Evolutionary conservation across 2,329 filamentous ascomycete species (phyloP), one percentile per base, ranked within the genome.

Genomic region (Penicillium sp.): DNA sequence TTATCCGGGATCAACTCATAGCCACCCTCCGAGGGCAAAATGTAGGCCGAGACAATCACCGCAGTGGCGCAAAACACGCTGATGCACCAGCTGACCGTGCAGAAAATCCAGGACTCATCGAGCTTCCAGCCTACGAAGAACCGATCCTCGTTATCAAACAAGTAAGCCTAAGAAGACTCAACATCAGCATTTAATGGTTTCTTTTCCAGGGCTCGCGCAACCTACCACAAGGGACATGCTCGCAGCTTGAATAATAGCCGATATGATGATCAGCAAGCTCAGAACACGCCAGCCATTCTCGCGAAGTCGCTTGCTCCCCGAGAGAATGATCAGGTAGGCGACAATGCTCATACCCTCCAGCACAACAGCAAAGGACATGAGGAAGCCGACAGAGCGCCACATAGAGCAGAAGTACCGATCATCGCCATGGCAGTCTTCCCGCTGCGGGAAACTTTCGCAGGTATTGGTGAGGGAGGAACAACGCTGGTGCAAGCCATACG

Each of bases 341-440:
- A 94, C 80, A n/a, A 94, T 66, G 5, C 80, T 80, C 38, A 84
- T 86, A 27, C 92, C 75, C 63, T 94, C 82, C 26, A 92, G 61
- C n/a, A 95, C 80, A 25, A 87, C 77, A 6, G 84, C 77, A 53
- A 95, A 85, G 35, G 82, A 85, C 69, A 94, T 87, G 48, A 95
- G 67, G 66, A 95, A 96, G 15, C 85, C 88, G 23, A 87, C 80
- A 16, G 80, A 86, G 42, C 85, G 77, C 90, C 90, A 98, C 75
- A 93, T 84, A 54, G 80, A 84, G 71, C 92, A 96, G 67, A 96
- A 95, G 56, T 80, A 79, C 35, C 79, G 74, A 51, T 82, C 76
- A 35, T 78, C 75, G 51, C 73, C 75, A 38, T 70, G 68, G 64
- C 85, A 90, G 59, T 86, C 80, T 39, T 76, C 71, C 37, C 75